Percentiles rank a stretch among this genome's conserved stretches.
Evolutionary conservation across 2,329 filamentous ascomycete genomes (phyloP).

Genomic region (Davidsoniella neocaledoniae): DNA sequence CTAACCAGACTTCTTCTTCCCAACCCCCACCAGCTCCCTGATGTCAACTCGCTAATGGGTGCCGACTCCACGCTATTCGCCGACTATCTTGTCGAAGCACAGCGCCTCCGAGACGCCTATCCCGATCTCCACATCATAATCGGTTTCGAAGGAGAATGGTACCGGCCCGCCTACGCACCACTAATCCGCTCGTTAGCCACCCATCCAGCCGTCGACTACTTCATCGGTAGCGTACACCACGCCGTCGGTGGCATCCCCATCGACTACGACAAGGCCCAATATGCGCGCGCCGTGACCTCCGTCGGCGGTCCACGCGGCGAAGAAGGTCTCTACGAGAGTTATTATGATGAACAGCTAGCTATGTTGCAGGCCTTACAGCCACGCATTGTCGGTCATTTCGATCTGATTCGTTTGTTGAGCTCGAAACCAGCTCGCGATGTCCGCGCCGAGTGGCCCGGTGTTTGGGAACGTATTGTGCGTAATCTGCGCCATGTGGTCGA

Average conservation of each 20-base stretch:
- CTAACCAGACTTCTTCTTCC: background rate
- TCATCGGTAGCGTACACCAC: slow-evolving; percentile 87
- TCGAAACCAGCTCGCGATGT: slow-evolving; percentile 48
- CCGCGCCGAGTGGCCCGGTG: slow-evolving; percentile 32
- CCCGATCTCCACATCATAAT: slow-evolving; percentile 60
- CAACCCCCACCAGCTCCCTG: slow-evolving; percentile 25
- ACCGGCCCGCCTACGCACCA: slow-evolving; percentile 45
- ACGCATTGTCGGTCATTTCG: slow-evolving; percentile 80
- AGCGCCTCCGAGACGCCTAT: slow-evolving; percentile 54
- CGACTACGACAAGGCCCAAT: slow-evolving; percentile 61
- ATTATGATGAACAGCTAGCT: slow-evolving; percentile 72
- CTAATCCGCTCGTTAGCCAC: slow-evolving; percentile 44
- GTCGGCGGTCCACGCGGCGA: slow-evolving; percentile 33
- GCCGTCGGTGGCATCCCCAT: slow-evolving; percentile 70
- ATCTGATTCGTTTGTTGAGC: slow-evolving; percentile 71
- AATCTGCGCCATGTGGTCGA: slow-evolving; percentile 55
- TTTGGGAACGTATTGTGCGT: slow-evolving; percentile 58
- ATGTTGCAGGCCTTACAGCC: slow-evolving; percentile 62
- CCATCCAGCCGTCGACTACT: slow-evolving; percentile 61
- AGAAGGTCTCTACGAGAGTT: slow-evolving; percentile 59
- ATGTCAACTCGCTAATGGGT: slow-evolving; percentile 31
- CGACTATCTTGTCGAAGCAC: slow-evolving; percentile 60
- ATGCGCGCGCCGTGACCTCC: slow-evolving; percentile 41
- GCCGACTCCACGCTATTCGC: slow-evolving; percentile 40
- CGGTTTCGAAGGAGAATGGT: slow-evolving; percentile 89